phyloP scores from a whole-genome alignment of 208 protist species.

The Herpetomonas muscarum region DNA sequence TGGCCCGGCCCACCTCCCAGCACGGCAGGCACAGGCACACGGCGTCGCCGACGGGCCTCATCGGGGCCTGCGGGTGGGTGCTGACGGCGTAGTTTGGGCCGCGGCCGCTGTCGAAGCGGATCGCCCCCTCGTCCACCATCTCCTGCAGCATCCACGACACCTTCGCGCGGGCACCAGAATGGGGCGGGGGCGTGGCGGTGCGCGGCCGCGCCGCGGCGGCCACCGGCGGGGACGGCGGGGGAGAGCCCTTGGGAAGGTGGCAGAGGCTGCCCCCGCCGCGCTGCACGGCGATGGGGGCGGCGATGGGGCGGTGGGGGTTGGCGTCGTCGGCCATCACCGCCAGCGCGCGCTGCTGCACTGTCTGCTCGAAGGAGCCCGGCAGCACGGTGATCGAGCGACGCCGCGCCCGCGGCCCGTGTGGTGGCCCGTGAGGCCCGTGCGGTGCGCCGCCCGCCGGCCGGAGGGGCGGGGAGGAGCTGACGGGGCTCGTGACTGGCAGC shows the following conservation, averaged over 20 bases:
- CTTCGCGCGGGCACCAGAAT: neutral
- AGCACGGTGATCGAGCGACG: no score
- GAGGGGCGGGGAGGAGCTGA: neutral
- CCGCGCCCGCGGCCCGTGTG: slow-evolving; percentile 2
- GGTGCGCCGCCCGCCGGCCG: neutral
- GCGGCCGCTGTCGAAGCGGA: slow-evolving; percentile 1
- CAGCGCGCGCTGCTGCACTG: slow-evolving; percentile 1
- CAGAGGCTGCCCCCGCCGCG: no score
- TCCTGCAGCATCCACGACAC: slow-evolving; percentile 36
- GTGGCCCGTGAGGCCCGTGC: neutral
- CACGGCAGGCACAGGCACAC: slow-evolving; percentile 31
- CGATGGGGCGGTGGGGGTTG: no score
- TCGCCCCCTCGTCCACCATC: slow-evolving; percentile 6
- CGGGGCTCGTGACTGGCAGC: no score
- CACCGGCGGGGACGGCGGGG: neutral
- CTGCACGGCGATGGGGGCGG: no score
- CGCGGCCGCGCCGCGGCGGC: neutral
- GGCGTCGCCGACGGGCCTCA: slow-evolving; percentile 13
- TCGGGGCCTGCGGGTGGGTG: slow-evolving; percentile 12
- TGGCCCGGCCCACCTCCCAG: slow-evolving; percentile 26
- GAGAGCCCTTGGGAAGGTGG: no score
- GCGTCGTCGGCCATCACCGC: no score
- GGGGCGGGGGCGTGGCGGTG: neutral
- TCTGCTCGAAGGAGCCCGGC: neutral
- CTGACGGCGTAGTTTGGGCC: slow-evolving; percentile 5